Conservation (phyloP, 768 basidiomycete species). For the Kwoniella bestiolae region DNA sequence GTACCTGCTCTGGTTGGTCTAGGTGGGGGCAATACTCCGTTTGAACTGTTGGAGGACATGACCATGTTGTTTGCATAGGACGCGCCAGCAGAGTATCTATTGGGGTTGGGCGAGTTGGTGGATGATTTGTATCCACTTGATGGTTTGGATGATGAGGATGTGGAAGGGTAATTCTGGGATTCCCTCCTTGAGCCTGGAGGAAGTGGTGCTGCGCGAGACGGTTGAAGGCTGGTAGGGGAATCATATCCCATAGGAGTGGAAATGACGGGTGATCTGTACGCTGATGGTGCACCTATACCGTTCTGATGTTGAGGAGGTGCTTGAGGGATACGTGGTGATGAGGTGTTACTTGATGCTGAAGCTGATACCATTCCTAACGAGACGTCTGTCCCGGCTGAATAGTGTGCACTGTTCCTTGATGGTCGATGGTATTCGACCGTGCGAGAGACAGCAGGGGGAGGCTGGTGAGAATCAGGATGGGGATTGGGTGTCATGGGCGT, state of each 20-base stretch:
- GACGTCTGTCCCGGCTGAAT: constrained; percentile 56
- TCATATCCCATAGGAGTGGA: constrained; percentile 36
- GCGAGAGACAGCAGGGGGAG: constrained; percentile 35
- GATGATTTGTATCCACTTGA: constrained; percentile 34
- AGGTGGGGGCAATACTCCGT: constrained; percentile 38
- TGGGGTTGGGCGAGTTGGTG: constrained; percentile 53
- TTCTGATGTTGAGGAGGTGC: background rate
- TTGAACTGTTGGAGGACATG: constrained; percentile 13
- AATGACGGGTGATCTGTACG: constrained; percentile 43
- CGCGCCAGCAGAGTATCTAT: constrained; percentile 51
- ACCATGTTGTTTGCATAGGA: constrained; percentile 18
- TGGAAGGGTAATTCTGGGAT: constrained; percentile 30
- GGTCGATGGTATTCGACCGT: constrained; percentile 57
- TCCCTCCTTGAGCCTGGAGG: constrained; percentile 46
- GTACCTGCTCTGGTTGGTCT: constrained; percentile 55
- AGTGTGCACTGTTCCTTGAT: constrained; percentile 52
- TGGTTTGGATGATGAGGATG: constrained; percentile 13
- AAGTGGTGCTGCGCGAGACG: constrained; percentile 47
- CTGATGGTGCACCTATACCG: constrained; percentile 31
- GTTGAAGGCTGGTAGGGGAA: constrained; percentile 31
- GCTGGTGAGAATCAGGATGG: constrained; percentile 16
- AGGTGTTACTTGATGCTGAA: constrained; percentile 20
- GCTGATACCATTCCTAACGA: constrained; percentile 53
- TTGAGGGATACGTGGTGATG: constrained; percentile 30
- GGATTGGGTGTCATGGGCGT: constrained; percentile 43